Evolutionary conservation across 345 rosid species (phyloP), one percentile per base, ranked within the genome.

Genomic region (Citrus maxima): DNA sequence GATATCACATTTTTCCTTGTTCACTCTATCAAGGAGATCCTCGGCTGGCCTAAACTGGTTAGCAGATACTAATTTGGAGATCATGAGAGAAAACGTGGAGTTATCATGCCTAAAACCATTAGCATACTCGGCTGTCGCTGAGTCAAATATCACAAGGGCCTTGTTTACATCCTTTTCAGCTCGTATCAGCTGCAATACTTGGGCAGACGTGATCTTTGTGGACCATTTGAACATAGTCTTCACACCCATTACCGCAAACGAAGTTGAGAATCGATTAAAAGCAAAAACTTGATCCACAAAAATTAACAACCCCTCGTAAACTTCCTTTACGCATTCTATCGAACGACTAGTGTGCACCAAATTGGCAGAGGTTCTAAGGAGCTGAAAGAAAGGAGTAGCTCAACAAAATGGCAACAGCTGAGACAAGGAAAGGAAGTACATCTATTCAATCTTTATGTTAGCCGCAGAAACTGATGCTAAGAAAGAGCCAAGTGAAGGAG

Each of bases 1-100:
- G 42, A 93, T 68, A n/a, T 40, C 74, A 65, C 96, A 89, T 61
- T 83, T 86, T 79, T 89, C 97, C 77, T 30, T 70, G 78, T 86
- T 90, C 99, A 96, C 93, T 84, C 97, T 87, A 34, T 72, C 66
- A 59, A 93, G 85, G 24, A 96, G 80, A 79, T 90, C 91, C 82
- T 94, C 97, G 2, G 97, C 97, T 19, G 88, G 83, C 69, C 74
- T 82, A 77, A 91, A 94, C 37, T 84, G 88, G 82, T 90, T 94
- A 2, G 92, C 91, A 24, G 97, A 88, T 58, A 90, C 89, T 68
- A 91, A 79, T 69, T 88, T 91, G 8, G 88, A 88, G 68, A 94
- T 90, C 90, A 94, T 90, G 30, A 86, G 77, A 64, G 84, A 75
- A 56, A 89, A 96, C 49, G 94, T 85, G 24, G 65, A 81, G 34